Percentiles rank a stretch among this genome's conserved stretches.
These are phyloP conservation scores for Saccharomyces hybrid DNA, from an alignment of 1,139 yeast genomes.

Conservation along the genomic window DNA sequence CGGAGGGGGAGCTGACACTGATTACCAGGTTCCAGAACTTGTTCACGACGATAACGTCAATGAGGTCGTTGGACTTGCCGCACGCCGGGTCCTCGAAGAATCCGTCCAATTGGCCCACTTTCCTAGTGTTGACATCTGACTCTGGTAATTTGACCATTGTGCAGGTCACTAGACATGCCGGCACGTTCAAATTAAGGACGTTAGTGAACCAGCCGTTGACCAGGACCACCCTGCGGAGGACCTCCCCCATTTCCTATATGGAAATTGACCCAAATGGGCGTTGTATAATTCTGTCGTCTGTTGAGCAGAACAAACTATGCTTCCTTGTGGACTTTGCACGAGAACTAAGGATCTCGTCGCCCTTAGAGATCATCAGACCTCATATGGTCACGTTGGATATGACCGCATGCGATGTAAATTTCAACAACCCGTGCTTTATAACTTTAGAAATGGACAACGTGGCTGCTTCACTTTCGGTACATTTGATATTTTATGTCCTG, in stretches of 20 bases:
- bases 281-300: constrained; percentile 61
- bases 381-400: constrained; percentile 46
- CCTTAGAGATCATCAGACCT: constrained; percentile 58
- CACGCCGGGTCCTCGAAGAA: constrained; percentile 37
- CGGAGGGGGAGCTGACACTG: constrained; percentile 47
- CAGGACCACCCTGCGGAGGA: constrained; percentile 67
- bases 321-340: constrained; percentile 47
- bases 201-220: constrained; percentile 60
- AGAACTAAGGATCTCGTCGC: constrained; percentile 55
- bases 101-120: constrained; percentile 46
- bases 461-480: constrained; percentile 22
- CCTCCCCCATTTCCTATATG: constrained; percentile 72
- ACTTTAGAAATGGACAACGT: constrained; percentile 57
- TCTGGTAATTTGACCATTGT: constrained; percentile 65
- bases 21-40: constrained; percentile 39
- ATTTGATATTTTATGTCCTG: constrained; percentile 63
- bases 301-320: constrained; percentile 66
- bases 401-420: constrained; percentile 63
- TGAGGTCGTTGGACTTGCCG: constrained; percentile 32
- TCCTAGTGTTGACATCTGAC: constrained; percentile 67
- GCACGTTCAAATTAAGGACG: constrained; percentile 39
- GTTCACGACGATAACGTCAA: constrained; percentile 53
- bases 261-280: constrained; percentile 68
- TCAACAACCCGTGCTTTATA: constrained; percentile 78
- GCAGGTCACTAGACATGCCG: constrained; percentile 33